Percentiles rank a stretch among this genome's conserved stretches.
Conservation (phyloP, 306 rosid genomes). For the Malus fusca region DNA sequence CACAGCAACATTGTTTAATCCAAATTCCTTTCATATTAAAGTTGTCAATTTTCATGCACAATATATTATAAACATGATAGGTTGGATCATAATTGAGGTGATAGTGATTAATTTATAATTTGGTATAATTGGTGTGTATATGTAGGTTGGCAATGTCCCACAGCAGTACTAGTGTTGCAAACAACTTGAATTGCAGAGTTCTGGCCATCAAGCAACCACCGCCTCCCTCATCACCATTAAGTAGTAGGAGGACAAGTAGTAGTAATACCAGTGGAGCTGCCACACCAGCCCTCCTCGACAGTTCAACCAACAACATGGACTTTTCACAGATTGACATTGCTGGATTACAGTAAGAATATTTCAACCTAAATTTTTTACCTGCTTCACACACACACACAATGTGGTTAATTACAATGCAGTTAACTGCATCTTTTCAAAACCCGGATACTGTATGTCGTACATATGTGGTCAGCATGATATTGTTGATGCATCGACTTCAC, state of each 20-base stretch:
- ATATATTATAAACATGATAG: too few species aligned
- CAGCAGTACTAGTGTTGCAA: slow-evolving; percentile 24
- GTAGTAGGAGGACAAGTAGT: slow-evolving; percentile 6
- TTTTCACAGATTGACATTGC: slow-evolving; percentile 66
- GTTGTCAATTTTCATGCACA: not conserved
- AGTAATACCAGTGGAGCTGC: not conserved
- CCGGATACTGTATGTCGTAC: too few species aligned
- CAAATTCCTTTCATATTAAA: not conserved
- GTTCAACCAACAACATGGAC: slow-evolving; percentile 57
- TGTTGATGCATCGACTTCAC: not conserved
- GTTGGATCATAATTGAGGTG: not conserved
- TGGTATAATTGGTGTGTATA: too few species aligned
- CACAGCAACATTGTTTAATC: too few species aligned
- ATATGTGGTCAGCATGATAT: not conserved
- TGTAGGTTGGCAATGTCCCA: slow-evolving; percentile 57
- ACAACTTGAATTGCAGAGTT: slow-evolving; percentile 66
- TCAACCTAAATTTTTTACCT: not conserved
- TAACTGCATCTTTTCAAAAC: too few species aligned
- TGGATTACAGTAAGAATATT: slow-evolving; percentile 45
- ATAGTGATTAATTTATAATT: slow-evolving; percentile 11
- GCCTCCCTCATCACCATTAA: slow-evolving; percentile 10
- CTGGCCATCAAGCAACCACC: slow-evolving; percentile 65
- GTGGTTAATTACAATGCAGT: too few species aligned
- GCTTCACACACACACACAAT: not conserved
- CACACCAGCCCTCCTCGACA: slow-evolving; percentile 22